Percentiles rank a stretch among this genome's conserved stretches.
phyloP scores from a whole-genome alignment of 768 basidiomycete genomes.

The Vishniacozyma victoriae region DNA sequence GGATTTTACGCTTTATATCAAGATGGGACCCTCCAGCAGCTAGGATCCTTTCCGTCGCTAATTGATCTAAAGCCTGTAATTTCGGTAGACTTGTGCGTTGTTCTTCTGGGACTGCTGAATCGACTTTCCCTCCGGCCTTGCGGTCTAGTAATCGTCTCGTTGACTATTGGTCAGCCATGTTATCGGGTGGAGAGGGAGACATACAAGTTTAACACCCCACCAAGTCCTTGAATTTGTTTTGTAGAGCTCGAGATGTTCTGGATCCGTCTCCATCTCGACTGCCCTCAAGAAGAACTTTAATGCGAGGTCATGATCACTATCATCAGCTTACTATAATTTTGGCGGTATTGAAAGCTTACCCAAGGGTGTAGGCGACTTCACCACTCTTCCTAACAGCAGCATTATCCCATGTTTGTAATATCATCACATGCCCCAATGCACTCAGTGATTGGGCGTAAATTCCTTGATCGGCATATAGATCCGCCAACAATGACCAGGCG shows the following conservation, averaged over 20 bases:
- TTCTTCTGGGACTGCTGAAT: conserved; percentile 13
- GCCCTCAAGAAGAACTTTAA: conserved; percentile 39
- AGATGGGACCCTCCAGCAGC: conserved; percentile 13
- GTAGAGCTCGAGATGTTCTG: conserved; percentile 1
- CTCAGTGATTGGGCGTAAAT: conserved; percentile 31
- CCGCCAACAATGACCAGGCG: conserved; percentile 45
- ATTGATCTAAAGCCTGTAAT: conserved; percentile 18
- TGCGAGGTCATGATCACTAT: conserved; percentile 38
- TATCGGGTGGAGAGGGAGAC: conserved; percentile 1
- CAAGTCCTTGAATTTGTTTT: conserved; percentile 30
- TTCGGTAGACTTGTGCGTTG: conserved; percentile 9
- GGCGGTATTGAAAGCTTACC: conserved; percentile 11
- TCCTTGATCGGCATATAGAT: conserved; percentile 40
- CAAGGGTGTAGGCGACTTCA: conserved; percentile 34
- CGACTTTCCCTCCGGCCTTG: too few relatives aligned
- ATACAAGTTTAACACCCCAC: conserved; percentile 39
- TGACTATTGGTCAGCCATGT: not conserved
- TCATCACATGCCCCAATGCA: conserved; percentile 33
- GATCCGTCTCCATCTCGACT: conserved; percentile 39
- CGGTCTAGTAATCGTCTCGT: conserved; percentile 14
- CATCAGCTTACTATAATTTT: not conserved
- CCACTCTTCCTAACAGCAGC: conserved; percentile 26
- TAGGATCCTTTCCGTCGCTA: conserved; percentile 34
- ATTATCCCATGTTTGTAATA: conserved; percentile 36
- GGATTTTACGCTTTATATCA: conserved; percentile 15